Evolutionary conservation across 495 filamentous ascomycete species (phyloP).

Genomic region (Xylaria cubensis): DNA sequence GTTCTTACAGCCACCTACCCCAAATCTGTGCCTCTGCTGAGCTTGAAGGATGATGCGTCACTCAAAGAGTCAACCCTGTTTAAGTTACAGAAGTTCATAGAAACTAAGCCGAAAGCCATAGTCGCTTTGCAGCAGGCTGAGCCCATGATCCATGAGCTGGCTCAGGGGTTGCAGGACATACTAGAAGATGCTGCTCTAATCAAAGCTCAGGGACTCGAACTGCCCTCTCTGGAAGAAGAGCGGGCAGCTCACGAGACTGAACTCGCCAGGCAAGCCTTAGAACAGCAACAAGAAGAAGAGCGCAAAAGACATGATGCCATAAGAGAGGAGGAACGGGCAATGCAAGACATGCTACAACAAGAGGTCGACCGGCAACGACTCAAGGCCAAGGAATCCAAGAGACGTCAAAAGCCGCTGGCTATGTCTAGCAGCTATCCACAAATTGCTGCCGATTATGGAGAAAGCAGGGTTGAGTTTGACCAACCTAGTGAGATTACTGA

Average conservation of each 20-base stretch:
- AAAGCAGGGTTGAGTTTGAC: conserved; percentile 68
- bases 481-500: conserved; percentile 67
- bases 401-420: conserved; percentile 49
- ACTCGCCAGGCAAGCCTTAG: conserved; percentile 55
- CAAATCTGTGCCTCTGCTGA: conserved; percentile 78
- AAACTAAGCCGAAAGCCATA: conserved; percentile 71
- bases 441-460: conserved; percentile 29
- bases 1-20: conserved; percentile 92
- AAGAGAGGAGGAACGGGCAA: conserved; percentile 75
- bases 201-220: conserved; percentile 70
- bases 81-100: conserved; percentile 73
- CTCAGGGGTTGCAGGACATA: conserved; percentile 81
- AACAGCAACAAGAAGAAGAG: conserved; percentile 56
- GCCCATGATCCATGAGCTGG: conserved; percentile 91
- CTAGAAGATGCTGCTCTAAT: conserved; percentile 84
- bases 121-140: conserved; percentile 63
- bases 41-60: conserved; percentile 65
- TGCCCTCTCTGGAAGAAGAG: conserved; percentile 91
- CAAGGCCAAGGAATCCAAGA: conserved; percentile 60
- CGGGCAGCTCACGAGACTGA: conserved; percentile 69
- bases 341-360: conserved; percentile 78
- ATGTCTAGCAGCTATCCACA: conserved; percentile 29
- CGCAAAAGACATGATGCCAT: conserved; percentile 62
- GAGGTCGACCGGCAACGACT: conserved; percentile 70
- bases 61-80: conserved; percentile 69